A percentile compares a stretch with the other conserved stretches of the same genome.
Evolutionary conservation across 768 basidiomycete genomes (phyloP).

Genomic region (Suillus plorans): DNA sequence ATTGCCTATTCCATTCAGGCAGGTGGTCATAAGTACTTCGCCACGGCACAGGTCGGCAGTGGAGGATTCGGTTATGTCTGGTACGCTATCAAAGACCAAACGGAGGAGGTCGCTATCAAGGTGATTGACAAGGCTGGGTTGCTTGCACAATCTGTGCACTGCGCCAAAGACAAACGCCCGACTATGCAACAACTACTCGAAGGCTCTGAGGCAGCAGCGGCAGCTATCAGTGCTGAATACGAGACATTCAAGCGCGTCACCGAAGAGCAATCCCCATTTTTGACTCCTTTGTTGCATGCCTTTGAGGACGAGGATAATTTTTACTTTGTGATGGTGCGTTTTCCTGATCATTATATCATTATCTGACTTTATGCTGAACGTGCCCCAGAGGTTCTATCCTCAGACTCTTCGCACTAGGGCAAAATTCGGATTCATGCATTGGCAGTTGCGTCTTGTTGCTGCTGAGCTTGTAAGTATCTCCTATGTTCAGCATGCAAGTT

Average conservation of each 20-base stretch:
- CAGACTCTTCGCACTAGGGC: constrained; percentile 9
- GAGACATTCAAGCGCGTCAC: constrained; percentile 4
- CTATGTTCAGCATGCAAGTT: not conserved
- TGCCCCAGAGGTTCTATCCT: constrained; percentile 12
- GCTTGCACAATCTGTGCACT: not conserved
- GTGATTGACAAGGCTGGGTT: constrained; percentile 8
- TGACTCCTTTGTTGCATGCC: constrained; percentile 13
- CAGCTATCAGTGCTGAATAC: not conserved
- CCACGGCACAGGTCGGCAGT: constrained; percentile 7
- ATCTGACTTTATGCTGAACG: not conserved
- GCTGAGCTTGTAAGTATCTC: constrained; percentile 15
- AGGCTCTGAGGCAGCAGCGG: not conserved
- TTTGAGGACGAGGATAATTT: constrained; percentile 13
- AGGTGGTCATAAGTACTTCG: constrained; percentile 4
- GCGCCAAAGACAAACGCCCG: not conserved
- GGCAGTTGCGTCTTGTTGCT: constrained; percentile 14
- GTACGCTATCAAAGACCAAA: constrained; percentile 7
- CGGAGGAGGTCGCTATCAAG: constrained; percentile 14
- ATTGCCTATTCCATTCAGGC: constrained; percentile 1
- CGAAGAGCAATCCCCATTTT: constrained; percentile 9
- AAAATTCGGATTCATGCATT: constrained; percentile 8
- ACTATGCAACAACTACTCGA: not conserved
- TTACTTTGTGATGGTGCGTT: constrained; percentile 16
- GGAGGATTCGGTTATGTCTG: constrained; percentile 12
- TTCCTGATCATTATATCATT: not conserved